These are phyloP conservation scores for Linnemannia zychae DNA, from an alignment of 192 early-diverging fungal genomes.

Conservation along the genomic window DNA sequence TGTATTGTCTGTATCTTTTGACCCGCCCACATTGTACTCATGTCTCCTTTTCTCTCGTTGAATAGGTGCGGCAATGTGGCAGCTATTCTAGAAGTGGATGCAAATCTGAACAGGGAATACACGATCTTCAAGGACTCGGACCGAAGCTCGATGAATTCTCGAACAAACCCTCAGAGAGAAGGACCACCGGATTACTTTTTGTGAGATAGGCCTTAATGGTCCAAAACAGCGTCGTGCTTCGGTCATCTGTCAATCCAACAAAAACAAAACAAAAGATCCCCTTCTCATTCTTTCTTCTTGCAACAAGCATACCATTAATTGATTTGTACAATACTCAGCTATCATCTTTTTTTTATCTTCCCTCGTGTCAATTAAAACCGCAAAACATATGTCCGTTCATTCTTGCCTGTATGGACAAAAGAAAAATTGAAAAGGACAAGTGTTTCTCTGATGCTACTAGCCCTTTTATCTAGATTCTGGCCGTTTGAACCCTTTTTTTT, in stretches of 20 bases:
- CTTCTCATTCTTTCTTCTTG: too few relatives aligned
- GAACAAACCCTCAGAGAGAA: conserved; percentile 86
- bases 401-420: background rate
- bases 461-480: too few relatives aligned
- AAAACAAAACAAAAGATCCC: background rate
- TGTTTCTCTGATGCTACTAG: too few relatives aligned
- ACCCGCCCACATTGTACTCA: background rate
- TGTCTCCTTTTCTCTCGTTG: background rate
- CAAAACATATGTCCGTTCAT: background rate
- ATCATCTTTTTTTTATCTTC: background rate
- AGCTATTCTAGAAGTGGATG: conserved; percentile 94
- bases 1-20: background rate
- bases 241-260: background rate
- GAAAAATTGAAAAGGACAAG: background rate
- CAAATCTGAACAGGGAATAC: conserved; percentile 88
- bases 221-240: background rate
- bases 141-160: conserved; percentile 71
- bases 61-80: conserved; percentile 96
- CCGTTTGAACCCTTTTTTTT: too few relatives aligned
- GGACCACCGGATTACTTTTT: conserved; percentile 95
- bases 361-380: background rate
- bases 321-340: background rate
- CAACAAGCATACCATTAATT: conserved; percentile 22
- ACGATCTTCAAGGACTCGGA: conserved; percentile 79
- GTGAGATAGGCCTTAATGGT: conserved; percentile 52